A percentile compares a stretch with the other conserved stretches of the same genome.
These are phyloP conservation scores for Macrocystidia cucumis DNA, from an alignment of 1,284 basidiomycete species.

Conservation along the genomic window DNA sequence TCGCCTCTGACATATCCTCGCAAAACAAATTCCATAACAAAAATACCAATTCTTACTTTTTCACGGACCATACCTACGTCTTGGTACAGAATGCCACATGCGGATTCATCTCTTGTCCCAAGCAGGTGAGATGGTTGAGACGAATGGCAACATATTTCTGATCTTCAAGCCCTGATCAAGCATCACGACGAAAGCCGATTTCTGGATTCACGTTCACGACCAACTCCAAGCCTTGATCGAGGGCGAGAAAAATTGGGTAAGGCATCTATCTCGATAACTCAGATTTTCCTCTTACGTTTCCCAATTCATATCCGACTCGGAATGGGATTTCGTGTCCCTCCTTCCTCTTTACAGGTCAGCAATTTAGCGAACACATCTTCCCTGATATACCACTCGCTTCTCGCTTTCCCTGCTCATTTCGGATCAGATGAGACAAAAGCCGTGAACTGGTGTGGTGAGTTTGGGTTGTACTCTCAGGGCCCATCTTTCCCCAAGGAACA, in stretches of 20 bases:
- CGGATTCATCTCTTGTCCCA: slow-evolving; percentile 73
- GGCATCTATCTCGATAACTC: neutral
- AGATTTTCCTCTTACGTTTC: neutral
- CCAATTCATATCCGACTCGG: neutral
- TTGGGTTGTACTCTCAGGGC: neutral
- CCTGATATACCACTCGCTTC: slow-evolving; percentile 70
- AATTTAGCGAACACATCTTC: slow-evolving; percentile 81
- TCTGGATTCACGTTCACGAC: slow-evolving; percentile 68
- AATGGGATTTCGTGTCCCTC: neutral
- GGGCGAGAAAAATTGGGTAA: slow-evolving; percentile 72
- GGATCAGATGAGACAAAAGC: slow-evolving; percentile 51
- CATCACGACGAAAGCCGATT: slow-evolving; percentile 61
- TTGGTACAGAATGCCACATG: slow-evolving; percentile 66
- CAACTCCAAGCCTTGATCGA: slow-evolving; percentile 60
- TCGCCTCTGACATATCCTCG: too few relatives aligned
- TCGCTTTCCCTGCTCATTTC: slow-evolving; percentile 59
- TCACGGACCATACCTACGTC: too few relatives aligned
- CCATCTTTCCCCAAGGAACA: neutral
- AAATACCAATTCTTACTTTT: slow-evolving; percentile 9
- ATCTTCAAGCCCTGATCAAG: slow-evolving; percentile 16
- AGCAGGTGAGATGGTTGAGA: slow-evolving; percentile 29
- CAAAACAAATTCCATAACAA: too few relatives aligned
- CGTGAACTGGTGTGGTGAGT: slow-evolving; percentile 87
- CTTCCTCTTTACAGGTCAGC: slow-evolving; percentile 47
- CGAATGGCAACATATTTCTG: too few relatives aligned